Evolutionary conservation across 306 rosid genomes (phyloP).

Genomic region (Rosa lucieae): DNA sequence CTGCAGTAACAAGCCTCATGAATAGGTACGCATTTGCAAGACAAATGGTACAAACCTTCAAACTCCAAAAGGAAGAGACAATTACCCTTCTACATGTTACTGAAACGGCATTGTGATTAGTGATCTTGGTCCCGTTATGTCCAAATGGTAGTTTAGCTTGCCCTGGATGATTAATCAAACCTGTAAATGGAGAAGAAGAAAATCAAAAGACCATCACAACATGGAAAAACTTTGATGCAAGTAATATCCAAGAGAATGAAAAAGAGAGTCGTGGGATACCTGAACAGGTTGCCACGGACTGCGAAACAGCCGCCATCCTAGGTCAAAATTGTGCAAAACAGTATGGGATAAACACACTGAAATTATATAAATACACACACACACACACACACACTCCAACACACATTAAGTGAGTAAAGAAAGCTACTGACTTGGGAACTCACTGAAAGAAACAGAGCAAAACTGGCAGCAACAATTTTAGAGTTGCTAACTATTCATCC

Average conservation of each 20-base stretch:
- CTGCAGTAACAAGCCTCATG: conserved; percentile 38
- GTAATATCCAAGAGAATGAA: neutral
- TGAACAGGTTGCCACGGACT: conserved; percentile 32
- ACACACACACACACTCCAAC: too few species aligned
- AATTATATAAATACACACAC: too few species aligned
- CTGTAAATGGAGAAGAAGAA: conserved; percentile 17
- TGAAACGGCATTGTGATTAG: conserved; percentile 28
- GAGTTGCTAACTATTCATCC: too few species aligned
- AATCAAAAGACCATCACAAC: neutral
- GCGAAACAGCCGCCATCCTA: conserved; percentile 43
- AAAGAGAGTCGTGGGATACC: conserved; percentile 10
- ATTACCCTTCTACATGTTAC: conserved; percentile 38
- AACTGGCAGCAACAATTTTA: too few species aligned
- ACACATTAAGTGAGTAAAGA: too few species aligned
- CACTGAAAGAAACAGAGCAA: too few species aligned
- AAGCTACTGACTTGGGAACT: too few species aligned
- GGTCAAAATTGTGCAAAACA: neutral
- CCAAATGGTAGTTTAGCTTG: conserved; percentile 34
- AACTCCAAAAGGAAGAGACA: conserved; percentile 2
- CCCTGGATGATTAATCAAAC: conserved; percentile 28
- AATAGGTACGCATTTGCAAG: conserved; percentile 8
- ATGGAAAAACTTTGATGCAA: neutral
- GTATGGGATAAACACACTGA: too few species aligned
- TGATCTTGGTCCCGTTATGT: conserved; percentile 22
- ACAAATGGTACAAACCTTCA: neutral